phyloP scores from a whole-genome alignment of 805 yeast species.

The Nakazawaea wickerhamii region DNA sequence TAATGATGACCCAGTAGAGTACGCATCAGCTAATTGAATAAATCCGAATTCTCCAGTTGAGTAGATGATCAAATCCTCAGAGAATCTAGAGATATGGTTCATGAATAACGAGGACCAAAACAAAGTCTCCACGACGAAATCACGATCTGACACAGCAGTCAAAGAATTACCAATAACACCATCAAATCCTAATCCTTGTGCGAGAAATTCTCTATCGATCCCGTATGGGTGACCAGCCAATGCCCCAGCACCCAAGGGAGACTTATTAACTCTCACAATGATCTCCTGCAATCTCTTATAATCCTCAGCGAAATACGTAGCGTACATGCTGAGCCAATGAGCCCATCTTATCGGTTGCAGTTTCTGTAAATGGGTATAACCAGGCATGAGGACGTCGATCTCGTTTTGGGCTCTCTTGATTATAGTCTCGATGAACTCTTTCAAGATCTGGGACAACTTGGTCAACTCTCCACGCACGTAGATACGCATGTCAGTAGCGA shows the following conservation, averaged over 20 bases:
- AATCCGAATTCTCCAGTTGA: constrained; percentile 98
- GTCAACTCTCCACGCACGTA: constrained; percentile 77
- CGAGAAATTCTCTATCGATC: constrained; percentile 90
- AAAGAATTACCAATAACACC: constrained; percentile 93
- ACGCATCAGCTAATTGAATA: constrained; percentile 90
- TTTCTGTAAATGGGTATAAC: constrained; percentile 96
- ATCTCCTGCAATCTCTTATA: constrained; percentile 79
- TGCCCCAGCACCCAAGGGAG: constrained; percentile 97
- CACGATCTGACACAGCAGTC: constrained; percentile 97
- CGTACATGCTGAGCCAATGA: constrained; percentile 93
- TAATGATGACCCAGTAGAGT: constrained; percentile 95
- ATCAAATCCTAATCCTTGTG: constrained; percentile 70
- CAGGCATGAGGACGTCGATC: constrained; percentile 94
- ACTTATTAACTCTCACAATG: constrained; percentile 73
- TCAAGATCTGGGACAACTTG: constrained; percentile 51
- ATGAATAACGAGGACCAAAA: constrained; percentile 94
- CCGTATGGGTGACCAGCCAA: constrained; percentile 99
- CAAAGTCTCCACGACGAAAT: constrained; percentile 90
- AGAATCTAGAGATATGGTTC: constrained; percentile 92
- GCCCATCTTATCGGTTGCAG: constrained; percentile 99
- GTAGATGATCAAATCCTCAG: constrained; percentile 92
- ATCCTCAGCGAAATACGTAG: constrained; percentile 91
- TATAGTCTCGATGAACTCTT: constrained; percentile 61
- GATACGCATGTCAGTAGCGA: constrained; percentile 97
- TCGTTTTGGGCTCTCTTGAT: constrained; percentile 75